Percentiles rank a stretch among this genome's conserved stretches.
Evolutionary conservation across 331 rosid genomes (phyloP).

Genomic region (Malus hybrid): DNA sequence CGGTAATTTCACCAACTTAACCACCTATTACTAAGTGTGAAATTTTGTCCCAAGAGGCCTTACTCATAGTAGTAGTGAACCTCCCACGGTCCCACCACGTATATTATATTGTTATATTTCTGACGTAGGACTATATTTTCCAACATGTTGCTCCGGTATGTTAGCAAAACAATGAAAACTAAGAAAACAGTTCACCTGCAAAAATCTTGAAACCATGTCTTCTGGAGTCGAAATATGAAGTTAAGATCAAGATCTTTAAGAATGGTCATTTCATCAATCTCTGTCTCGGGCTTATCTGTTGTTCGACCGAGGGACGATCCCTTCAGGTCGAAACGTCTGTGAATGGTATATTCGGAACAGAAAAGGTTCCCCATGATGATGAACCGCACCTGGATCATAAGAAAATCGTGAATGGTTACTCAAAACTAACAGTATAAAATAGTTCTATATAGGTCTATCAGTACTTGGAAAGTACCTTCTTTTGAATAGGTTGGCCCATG

Average conservation of each 20-base stretch:
- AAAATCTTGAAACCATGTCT: slow-evolving; percentile 56
- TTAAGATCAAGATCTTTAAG: slow-evolving; percentile 91
- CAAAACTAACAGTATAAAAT: neutral
- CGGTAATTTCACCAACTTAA: neutral
- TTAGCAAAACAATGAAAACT: neutral
- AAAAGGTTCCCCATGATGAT: slow-evolving; percentile 86
- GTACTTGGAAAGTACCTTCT: slow-evolving; percentile 43
- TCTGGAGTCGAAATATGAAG: slow-evolving; percentile 57
- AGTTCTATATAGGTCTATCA: neutral
- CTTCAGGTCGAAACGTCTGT: slow-evolving; percentile 74
- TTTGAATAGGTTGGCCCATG: slow-evolving; percentile 61
- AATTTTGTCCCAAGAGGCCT: neutral
- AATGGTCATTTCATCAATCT: slow-evolving; percentile 67
- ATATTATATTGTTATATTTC: neutral
- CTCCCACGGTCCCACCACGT: neutral
- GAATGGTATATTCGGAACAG: slow-evolving; percentile 44
- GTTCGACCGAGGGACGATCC: slow-evolving; percentile 77
- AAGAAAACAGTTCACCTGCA: slow-evolving; percentile 39
- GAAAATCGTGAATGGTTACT: neutral
- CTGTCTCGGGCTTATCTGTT: slow-evolving; percentile 55
- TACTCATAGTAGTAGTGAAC: neutral
- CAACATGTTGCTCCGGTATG: neutral
- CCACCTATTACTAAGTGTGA: neutral
- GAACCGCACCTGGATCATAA: slow-evolving; percentile 57
- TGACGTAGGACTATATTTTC: neutral